Conservation (phyloP, 2,329 filamentous ascomycete species). For the Aureobasidium lini region DNA sequence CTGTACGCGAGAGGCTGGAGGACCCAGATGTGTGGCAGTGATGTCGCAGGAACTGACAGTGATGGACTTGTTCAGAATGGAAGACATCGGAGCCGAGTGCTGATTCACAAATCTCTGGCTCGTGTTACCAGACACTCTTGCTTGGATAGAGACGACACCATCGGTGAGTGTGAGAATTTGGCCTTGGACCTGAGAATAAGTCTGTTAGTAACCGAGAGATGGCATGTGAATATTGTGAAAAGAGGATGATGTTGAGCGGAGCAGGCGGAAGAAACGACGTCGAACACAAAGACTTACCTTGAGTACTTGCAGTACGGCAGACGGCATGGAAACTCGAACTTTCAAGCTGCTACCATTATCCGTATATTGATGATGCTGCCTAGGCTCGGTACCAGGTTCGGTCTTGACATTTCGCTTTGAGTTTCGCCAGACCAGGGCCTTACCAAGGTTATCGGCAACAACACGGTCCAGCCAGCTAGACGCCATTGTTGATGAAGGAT, state of each 20-base stretch:
- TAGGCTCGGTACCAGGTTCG: constrained; percentile 13
- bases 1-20: neutral
- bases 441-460: constrained; percentile 21
- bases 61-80: neutral
- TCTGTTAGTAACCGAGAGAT: constrained; percentile 10
- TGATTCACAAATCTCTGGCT: neutral
- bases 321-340: constrained; percentile 20
- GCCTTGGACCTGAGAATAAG: constrained; percentile 9
- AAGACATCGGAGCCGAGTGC: neutral
- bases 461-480: constrained; percentile 24
- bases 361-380: constrained; percentile 9
- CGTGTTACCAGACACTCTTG: neutral
- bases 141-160: neutral
- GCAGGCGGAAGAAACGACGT: neutral
- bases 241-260: too few species aligned
- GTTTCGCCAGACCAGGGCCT: constrained; percentile 23
- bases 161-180: neutral
- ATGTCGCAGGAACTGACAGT: neutral
- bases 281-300: neutral
- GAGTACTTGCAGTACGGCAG: constrained; percentile 15
- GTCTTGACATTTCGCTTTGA: constrained; percentile 18
- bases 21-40: neutral
- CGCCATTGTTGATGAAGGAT: neutral
- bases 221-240: too few species aligned
- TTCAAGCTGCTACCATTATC: constrained; percentile 28